These are phyloP conservation scores for Rhizopus sp. DNA, from an alignment of 371 early-diverging fungal species.

Conservation along the genomic window DNA sequence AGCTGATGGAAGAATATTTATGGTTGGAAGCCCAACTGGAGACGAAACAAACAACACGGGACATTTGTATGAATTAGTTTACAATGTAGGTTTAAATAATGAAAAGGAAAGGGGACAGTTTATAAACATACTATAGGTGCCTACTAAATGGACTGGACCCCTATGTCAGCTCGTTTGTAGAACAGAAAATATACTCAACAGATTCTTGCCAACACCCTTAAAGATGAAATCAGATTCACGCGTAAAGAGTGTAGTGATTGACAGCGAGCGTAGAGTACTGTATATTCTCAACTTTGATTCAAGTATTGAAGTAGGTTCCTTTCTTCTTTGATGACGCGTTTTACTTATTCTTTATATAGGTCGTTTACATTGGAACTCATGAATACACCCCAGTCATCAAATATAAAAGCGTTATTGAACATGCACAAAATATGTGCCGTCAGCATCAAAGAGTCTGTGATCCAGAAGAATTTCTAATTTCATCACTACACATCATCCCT, in stretches of 20 bases:
- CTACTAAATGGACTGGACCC: slow-evolving; percentile 75
- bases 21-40: slow-evolving; percentile 56
- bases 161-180: slow-evolving; percentile 71
- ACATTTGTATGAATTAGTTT: slow-evolving; percentile 81
- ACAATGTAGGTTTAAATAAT: slow-evolving; percentile 52
- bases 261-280: slow-evolving; percentile 69
- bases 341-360: slow-evolving; percentile 8
- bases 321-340: background rate
- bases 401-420: slow-evolving; percentile 47
- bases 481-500: slow-evolving; percentile 68
- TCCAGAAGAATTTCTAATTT: slow-evolving; percentile 50
- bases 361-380: slow-evolving; percentile 32
- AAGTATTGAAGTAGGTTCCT: slow-evolving; percentile 62
- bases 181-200: slow-evolving; percentile 45
- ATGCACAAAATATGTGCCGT: slow-evolving; percentile 50
- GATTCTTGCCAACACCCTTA: slow-evolving; percentile 65
- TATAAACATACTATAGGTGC: slow-evolving; percentile 9
- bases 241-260: slow-evolving; percentile 47
- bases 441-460: slow-evolving; percentile 44
- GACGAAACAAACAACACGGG: slow-evolving; percentile 56
- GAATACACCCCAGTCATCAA: slow-evolving; percentile 36
- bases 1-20: slow-evolving; percentile 78
- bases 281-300: slow-evolving; percentile 70
- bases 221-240: slow-evolving; percentile 12
- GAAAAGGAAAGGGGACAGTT: background rate